These are phyloP conservation scores for Teunomyces gatunensis DNA, from an alignment of 805 yeast genomes.

Conservation along the genomic window DNA sequence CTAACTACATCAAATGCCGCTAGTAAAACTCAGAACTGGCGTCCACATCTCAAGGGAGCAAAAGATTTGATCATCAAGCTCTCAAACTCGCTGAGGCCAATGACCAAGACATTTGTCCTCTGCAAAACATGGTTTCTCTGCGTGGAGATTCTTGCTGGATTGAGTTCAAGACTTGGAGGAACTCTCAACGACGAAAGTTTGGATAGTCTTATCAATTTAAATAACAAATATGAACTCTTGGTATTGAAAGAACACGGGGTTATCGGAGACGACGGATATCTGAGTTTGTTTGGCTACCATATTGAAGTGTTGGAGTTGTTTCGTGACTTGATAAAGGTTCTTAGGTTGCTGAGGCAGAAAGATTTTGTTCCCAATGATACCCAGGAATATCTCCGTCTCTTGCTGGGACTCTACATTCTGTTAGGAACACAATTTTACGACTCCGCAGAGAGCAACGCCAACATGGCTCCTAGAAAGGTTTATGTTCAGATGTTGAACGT, in stretches of 20 bases:
- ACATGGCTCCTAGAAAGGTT: constrained; percentile 5
- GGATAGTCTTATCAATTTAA: constrained; percentile 28
- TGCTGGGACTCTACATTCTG: constrained; percentile 13
- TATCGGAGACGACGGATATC: constrained; percentile 44
- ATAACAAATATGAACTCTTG: constrained; percentile 26
- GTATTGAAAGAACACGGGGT: constrained; percentile 40
- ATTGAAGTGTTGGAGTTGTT: constrained; percentile 32
- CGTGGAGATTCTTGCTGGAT: constrained; percentile 55
- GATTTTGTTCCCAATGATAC: constrained; percentile 15
- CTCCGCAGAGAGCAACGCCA: constrained; percentile 3
- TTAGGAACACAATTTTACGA: constrained; percentile 9
- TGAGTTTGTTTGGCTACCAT: constrained; percentile 48
- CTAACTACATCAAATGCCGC: constrained; percentile 60
- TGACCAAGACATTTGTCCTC: constrained; percentile 43
- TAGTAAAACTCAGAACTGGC: constrained; percentile 53
- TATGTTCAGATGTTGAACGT: constrained; percentile 13
- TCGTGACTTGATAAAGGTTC: constrained; percentile 39
- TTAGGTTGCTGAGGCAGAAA: constrained; percentile 20
- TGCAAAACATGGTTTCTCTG: constrained; percentile 56
- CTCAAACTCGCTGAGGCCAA: constrained; percentile 13
- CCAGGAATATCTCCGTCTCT: constrained; percentile 20
- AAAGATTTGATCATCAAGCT: constrained; percentile 35
- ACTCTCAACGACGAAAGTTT: constrained; percentile 48
- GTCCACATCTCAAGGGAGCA: constrained; percentile 63
- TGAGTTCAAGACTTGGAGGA: constrained; percentile 55